These are phyloP conservation scores for Paraphaeosphaeria sporulosa DNA, from an alignment of 2,329 filamentous ascomycete species.

Conservation along the genomic window DNA sequence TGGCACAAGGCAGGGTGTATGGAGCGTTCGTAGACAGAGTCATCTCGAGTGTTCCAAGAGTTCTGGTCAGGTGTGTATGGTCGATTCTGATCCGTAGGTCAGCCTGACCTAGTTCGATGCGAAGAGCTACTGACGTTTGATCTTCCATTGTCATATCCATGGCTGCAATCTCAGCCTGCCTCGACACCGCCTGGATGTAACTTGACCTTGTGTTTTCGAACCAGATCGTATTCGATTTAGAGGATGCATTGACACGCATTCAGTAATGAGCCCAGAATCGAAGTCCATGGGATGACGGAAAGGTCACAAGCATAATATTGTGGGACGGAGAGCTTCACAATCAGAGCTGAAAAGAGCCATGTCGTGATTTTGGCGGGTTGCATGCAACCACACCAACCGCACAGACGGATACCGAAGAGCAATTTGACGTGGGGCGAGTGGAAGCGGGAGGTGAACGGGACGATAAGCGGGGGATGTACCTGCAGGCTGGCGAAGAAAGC, in stretches of 20 bases:
- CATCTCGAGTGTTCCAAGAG: conserved; percentile 27
- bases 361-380: conserved; percentile 10
- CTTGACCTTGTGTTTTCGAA: conserved; percentile 14
- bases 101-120: background rate
- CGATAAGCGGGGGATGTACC: conserved; percentile 33
- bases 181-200: conserved; percentile 28
- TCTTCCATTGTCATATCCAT: conserved; percentile 36
- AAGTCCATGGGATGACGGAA: conserved; percentile 22
- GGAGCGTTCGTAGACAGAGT: conserved; percentile 29
- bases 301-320: conserved; percentile 21
- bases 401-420: conserved; percentile 22
- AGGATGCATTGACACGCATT: conserved; percentile 35
- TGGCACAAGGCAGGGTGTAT: conserved; percentile 23
- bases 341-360: conserved; percentile 17
- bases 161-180: conserved; percentile 21
- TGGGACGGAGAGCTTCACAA: conserved; percentile 15
- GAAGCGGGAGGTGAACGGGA: conserved; percentile 13
- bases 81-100: conserved; percentile 19
- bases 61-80: conserved; percentile 29
- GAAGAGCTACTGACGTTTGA: conserved; percentile 25
- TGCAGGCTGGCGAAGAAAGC: conserved; percentile 22
- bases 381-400: conserved; percentile 29
- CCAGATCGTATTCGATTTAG: conserved; percentile 21
- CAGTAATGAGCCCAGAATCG: conserved; percentile 21
- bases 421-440: conserved; percentile 37